Base-by-base conservation (phyloP, 768 basidiomycete species). In the Amanita brunnescens region DNA sequence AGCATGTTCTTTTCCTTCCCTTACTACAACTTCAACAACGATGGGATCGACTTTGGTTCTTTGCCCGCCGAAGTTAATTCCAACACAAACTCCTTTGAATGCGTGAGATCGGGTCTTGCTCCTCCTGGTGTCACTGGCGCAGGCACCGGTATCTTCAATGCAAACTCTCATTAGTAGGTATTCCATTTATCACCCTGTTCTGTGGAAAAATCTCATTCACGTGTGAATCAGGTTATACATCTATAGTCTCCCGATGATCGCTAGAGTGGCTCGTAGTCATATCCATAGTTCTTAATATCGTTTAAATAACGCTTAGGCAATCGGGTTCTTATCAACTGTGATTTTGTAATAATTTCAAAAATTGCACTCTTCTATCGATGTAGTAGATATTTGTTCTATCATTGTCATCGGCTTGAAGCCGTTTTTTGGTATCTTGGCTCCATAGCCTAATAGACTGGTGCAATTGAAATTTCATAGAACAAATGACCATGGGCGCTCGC, bases 301-400 rank as follows among this genome's bases (percentile, higher is more conserved):
- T 35, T n/a, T n/a, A n/a, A n/a, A n/a, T 35, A 13, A 16, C 10
- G 3, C n/a, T 12, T 35, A 41, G 40, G 40, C 40, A 41, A 21
- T 14, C 13, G 14, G 41, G 42, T 16, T 44, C 42, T 16, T 39
- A 21, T 40, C 39, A 40, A 40, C 21, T 40, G 21, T 40, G 10
- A 44, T 38, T 29, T 44, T 34, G 7, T 38, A 35, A 53, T 38
- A 53, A 32, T 40, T 29, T 32, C 26, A 57, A 52, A 49, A 65
- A n/a, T n/a, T n/a, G n/a, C n/a, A n/a, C n/a, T n/a, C n/a, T n/a
- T n/a, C n/a, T n/a, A n/a, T n/a, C n/a, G n/a, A n/a, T n/a, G n/a
- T n/a, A n/a, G n/a, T n/a, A n/a, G n/a, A n/a, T n/a, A n/a, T n/a
- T n/a, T n/a, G n/a, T n/a, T n/a, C n/a, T n/a, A n/a, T n/a, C n/a